Evolutionary conservation across 2,329 filamentous ascomycete genomes (phyloP), one percentile per base, ranked within the genome.

Genomic region (Simplicillium sp.): DNA sequence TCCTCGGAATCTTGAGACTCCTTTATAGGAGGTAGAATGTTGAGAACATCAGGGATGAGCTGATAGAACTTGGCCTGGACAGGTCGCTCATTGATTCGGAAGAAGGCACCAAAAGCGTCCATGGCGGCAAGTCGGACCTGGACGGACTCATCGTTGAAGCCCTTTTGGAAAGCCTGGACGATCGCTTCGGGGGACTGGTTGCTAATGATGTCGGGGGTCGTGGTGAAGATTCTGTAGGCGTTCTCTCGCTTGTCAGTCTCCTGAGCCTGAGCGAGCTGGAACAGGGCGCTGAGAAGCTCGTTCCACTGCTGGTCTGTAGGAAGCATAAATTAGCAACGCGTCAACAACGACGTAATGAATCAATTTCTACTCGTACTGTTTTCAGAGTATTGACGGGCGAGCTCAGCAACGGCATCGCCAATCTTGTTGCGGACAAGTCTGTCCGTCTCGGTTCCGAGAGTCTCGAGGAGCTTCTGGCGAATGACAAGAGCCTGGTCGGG

Each of bases 81-180:
- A 65, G 94, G 95, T 70, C 94, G 96, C 57, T 70, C 75, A 52
- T 97, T 79, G 43, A 84, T 92, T 50, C 87, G 79, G 75, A 98
- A 98, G 68, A 98, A 97, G 3, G 89, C 82, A 14, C 90, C 85
- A 58, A 98, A 98, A 7, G 92, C 92, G 58, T 96, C 89, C 80
- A 97, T 94, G 42, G 92, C 89, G 36, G 89, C 83, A 44, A 98
- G 79, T 49, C 88, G 85, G 43, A 98, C 90, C 78, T 80, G 70
- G 44, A 90, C 82, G 39, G 87, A 82, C 40, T 84, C 81, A 63
- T 98, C 92, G 55, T 86, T 87, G 65, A 98, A 96, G 2, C 90
- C 92, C 54, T 85, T 86, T 44, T 84, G 80, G 60, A 98, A 98
- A 12, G 92, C 89, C 48, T 79, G 76, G 34, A 90, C 70, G 29